Base-by-base conservation (phyloP, 208 protist species). In the Trichomonas gallinae region DNA sequence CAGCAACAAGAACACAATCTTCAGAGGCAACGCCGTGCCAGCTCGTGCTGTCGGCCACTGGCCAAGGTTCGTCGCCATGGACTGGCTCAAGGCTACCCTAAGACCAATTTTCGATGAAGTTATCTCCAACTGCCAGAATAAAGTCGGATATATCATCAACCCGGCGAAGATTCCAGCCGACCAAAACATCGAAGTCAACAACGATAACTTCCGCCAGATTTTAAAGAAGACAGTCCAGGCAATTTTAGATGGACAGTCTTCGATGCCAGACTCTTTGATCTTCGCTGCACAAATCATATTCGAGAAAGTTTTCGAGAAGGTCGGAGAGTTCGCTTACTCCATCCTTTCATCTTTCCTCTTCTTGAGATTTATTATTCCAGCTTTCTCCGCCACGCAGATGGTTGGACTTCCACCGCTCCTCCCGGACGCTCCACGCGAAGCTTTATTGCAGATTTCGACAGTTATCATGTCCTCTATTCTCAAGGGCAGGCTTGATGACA, bases 1-100 rank as follows among this genome's bases (percentile, higher is more conserved):
- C 2, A 42, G 1, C 42, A 51, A 26, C 17, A 93, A 51, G 45
- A 93, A 93, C 31, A 93, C 87, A 36, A 48, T 93, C 45, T 51
- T 93, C 31, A 93, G 87, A 93, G 87, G 87, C 15, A 93, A 93
- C 46, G 87, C 87, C 36, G 87, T 93, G 26, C 87, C 87, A 51
- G 40, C 87, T 26, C 11, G 87, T 38, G 40, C 87, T 8, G 44
- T 93, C 26, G 44, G 40, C 11, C 15, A 34, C 10, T 51, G 44
- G 31, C 44, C 87, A 34, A 48, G 44, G 51, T 21, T 93, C 1
- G 15, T 93, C 26, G 87, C 40, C 21, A 93, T 23, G 17, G 10
- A 93, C 31, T 93, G 87, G 87, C 42, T 93, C 40, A 48, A 23
- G n/a, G 9, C 42, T 31, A 93, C 44, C n/a, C 38, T 51, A 6